Evolutionary conservation across 345 rosid species (phyloP).

Genomic region (thale cress (Arabidopsis thaliana)): TAIR10.1 NC_003074.8:1929501-1930000

Average conservation of each 20-base stretch:
- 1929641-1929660: background rate
- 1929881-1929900: slow-evolving; percentile 8
- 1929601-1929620: no score
- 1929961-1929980: background rate
- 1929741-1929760: slow-evolving; percentile 24
- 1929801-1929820: background rate
- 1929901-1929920: background rate
- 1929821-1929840: background rate
- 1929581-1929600: background rate
- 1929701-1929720: background rate
- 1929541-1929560: background rate
- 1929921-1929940: background rate
- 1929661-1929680: background rate
- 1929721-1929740: slow-evolving; percentile 34
- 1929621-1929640: background rate
- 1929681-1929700: slow-evolving; percentile 19
- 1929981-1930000: background rate
- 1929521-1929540: background rate
- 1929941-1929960: background rate
- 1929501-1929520: background rate
- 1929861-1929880: background rate
- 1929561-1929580: background rate
- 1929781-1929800: slow-evolving; percentile 16
- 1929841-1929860: background rate
- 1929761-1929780: slow-evolving; percentile 2